Base-by-base conservation (phyloP, 805 yeast genomes). In the Teunomyces funiuensis region DNA sequence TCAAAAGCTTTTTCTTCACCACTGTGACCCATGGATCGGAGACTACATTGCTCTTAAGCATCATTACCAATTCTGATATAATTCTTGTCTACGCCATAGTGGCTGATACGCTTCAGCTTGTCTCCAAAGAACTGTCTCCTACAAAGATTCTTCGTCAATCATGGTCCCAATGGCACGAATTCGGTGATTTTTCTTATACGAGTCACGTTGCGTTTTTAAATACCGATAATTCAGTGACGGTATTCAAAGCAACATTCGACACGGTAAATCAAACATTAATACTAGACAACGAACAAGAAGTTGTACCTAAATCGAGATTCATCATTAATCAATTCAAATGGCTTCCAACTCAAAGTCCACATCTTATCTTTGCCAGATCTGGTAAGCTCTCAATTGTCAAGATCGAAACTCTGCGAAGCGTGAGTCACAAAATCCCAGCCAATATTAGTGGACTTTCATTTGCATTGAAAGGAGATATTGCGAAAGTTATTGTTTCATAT, bases 1-100 rank as follows among this genome's bases (percentile, higher is more conserved):
- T 68, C 15, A 54, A 54, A 27, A 47, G 46, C 31, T 70, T 69
- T 37, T 50, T 51, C 17, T 61, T 69, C 37, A 54, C 50, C 7
- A 39, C 36, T 16, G 34, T 46, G 3, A 28, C 36, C 2, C 33
- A 33, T 13, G 50, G 41, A 3, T n/a, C 40, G 4, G 36, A 46
- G 14, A 14, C 46, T 3, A 23, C 49, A 5, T 17, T 28, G 13
- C 27, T 38, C 5, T 16, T 44, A 17, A 34, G 39, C 13, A 33
- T 55, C 9, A 41, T 50, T 27, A 60, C 53, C 11, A 53, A 53
- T 27, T 38, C 45, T 10, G 52, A 51, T 2, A 41, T 41, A 10
- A 18, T 58, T 13, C 38, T 55, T 18, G 25, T 53, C 4, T 59
- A 55, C 20, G 18, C 22, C 10, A n/a, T 37, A 18, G 25, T 13